Evolutionary conservation across 108 stramenopile genomes (phyloP).

Genomic region (Fistulifera pelliculosa): DNA sequence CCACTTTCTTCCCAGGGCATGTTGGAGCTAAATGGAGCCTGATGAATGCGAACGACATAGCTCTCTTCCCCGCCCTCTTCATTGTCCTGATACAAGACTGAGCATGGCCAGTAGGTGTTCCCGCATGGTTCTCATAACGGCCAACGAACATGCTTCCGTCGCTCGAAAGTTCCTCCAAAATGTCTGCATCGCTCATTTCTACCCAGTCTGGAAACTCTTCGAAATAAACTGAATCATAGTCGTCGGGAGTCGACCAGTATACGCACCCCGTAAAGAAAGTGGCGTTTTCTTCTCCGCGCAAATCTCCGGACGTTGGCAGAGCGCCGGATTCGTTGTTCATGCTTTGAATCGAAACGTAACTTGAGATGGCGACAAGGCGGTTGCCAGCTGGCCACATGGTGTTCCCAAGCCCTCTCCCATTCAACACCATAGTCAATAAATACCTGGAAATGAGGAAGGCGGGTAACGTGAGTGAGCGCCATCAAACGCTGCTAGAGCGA

Average conservation of each 20-base stretch:
- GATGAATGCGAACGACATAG: slow-evolving; percentile 8
- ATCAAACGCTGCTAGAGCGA: too few relatives aligned
- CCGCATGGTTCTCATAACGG: slow-evolving; percentile 6
- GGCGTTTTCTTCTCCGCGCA: neutral
- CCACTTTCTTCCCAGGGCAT: neutral
- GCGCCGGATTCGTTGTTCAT: too few relatives aligned
- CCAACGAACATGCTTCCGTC: slow-evolving; percentile 3
- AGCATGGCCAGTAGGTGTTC: slow-evolving; percentile 17
- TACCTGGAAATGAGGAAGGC: slow-evolving; percentile 6
- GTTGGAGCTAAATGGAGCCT: slow-evolving; percentile 3
- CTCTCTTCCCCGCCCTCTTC: neutral
- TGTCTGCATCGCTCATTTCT: slow-evolving; percentile 5
- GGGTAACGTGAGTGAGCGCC: too few relatives aligned
- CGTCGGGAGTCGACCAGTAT: slow-evolving; percentile 8
- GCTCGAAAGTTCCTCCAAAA: slow-evolving; percentile 4
- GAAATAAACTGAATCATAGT: neutral
- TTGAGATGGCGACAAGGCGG: slow-evolving; percentile 15
- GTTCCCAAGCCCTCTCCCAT: slow-evolving; percentile 54
- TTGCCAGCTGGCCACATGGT: slow-evolving; percentile 38
- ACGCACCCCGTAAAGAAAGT: slow-evolving; percentile 12
- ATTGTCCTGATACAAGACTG: slow-evolving; percentile 5
- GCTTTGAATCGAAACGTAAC: neutral
- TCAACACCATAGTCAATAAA: slow-evolving; percentile 52
- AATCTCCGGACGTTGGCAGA: neutral
- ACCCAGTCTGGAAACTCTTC: slow-evolving; percentile 2